Conservation (phyloP, 305 asterid species). For the Rubia peregrina region DNA sequence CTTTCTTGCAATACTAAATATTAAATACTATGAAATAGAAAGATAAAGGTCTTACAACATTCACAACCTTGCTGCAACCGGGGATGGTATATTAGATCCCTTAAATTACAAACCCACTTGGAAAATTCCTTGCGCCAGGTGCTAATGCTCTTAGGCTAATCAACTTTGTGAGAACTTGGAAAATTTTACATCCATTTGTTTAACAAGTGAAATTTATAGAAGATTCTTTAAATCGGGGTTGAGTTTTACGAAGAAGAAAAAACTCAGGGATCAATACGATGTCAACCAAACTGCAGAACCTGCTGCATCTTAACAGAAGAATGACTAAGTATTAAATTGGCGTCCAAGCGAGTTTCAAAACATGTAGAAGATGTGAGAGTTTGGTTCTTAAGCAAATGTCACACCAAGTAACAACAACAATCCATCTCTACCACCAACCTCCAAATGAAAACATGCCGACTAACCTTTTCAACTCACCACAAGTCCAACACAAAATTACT, state of each 20-base stretch:
- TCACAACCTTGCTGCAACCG: too few species aligned
- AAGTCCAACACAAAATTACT: not conserved
- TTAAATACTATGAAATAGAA: too few species aligned
- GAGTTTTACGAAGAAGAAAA: too few species aligned
- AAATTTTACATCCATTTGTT: not conserved
- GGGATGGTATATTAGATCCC: too few species aligned
- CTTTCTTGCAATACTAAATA: too few species aligned
- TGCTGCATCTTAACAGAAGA: not conserved
- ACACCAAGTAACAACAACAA: not conserved
- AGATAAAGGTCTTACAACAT: too few species aligned
- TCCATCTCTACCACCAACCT: not conserved
- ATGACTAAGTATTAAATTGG: not conserved
- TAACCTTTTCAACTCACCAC: not conserved
- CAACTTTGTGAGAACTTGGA: not conserved
- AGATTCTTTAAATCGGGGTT: too few species aligned
- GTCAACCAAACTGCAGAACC: slow-evolving; percentile 2
- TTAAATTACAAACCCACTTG: too few species aligned
- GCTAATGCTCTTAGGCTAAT: not conserved
- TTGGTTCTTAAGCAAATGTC: not conserved
- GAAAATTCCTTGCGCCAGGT: too few species aligned
- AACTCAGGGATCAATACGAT: too few species aligned
- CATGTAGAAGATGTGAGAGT: not conserved
- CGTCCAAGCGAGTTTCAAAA: not conserved
- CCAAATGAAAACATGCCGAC: not conserved
- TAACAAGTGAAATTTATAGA: not conserved